A percentile compares a stretch with the other conserved stretches of the same genome.
Evolutionary conservation across 768 basidiomycete species (phyloP).

Genomic region (Termitomyces heimii): DNA sequence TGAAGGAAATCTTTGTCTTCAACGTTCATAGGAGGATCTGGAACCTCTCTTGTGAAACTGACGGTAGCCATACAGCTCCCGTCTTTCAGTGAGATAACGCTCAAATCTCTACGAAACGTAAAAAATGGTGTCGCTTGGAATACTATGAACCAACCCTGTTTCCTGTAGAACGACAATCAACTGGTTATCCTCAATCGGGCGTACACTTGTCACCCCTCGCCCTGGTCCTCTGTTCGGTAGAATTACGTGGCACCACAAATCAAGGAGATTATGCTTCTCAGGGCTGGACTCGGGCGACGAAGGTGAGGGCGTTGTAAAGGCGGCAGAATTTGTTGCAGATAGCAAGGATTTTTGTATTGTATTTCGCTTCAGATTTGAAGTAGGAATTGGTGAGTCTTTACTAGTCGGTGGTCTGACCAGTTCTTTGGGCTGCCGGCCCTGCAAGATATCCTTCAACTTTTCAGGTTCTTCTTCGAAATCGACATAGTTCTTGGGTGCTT

Average conservation of each 20-base stretch:
- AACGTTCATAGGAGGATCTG: slow-evolving; percentile 23
- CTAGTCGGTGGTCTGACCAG: neutral
- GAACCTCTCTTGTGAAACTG: slow-evolving; percentile 20
- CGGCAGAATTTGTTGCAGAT: slow-evolving; percentile 40
- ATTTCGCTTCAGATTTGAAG: slow-evolving; percentile 20
- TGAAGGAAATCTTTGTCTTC: slow-evolving; percentile 26
- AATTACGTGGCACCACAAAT: slow-evolving; percentile 38
- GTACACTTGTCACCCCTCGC: slow-evolving; percentile 39
- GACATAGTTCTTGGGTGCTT: slow-evolving; percentile 74
- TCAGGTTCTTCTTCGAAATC: slow-evolving; percentile 81
- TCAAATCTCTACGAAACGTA: slow-evolving; percentile 39
- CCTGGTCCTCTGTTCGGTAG: slow-evolving; percentile 36
- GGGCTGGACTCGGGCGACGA: slow-evolving; percentile 27
- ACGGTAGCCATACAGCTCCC: slow-evolving; percentile 28
- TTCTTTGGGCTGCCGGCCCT: slow-evolving; percentile 40
- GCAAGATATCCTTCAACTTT: slow-evolving; percentile 68
- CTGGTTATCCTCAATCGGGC: slow-evolving; percentile 33
- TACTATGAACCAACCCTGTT: slow-evolving; percentile 47
- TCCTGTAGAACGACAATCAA: slow-evolving; percentile 53
- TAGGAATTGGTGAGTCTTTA: slow-evolving; percentile 16
- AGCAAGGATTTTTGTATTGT: slow-evolving; percentile 36
- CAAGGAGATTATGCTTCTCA: slow-evolving; percentile 20
- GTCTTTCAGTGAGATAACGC: slow-evolving; percentile 49
- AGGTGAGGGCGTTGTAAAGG: slow-evolving; percentile 33
- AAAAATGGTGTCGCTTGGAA: slow-evolving; percentile 4